Percentiles rank a stretch among this genome's conserved stretches.
These are phyloP conservation scores for Urostyla sp. DNA, from an alignment of 73 alveolate species.

Conservation along the genomic window DNA sequence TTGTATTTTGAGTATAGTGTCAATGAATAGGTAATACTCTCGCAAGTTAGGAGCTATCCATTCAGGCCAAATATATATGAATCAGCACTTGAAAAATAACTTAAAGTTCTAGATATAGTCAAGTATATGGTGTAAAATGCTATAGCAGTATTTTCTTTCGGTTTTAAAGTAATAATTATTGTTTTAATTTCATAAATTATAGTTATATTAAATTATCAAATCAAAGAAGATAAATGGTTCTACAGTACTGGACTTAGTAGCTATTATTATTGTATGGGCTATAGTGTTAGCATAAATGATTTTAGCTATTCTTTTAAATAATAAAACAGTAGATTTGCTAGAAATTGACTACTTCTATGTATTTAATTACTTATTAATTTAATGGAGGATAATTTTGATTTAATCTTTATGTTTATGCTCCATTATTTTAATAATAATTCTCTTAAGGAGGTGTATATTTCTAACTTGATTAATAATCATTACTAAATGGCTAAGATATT, in stretches of 20 bases:
- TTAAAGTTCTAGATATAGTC: background rate
- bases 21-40: background rate
- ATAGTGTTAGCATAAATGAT: background rate
- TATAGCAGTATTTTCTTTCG: background rate
- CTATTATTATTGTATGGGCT: background rate
- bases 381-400: no score
- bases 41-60: constrained; percentile 20
- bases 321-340: background rate
- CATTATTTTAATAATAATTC: no score
- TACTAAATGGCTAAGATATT: no score
- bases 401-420: no score
- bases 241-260: no score
- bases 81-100: background rate
- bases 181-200: background rate
- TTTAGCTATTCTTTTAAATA: background rate
- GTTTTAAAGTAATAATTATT: background rate
- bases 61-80: constrained; percentile 43
- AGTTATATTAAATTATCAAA: no score
- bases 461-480: no score
- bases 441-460: no score
- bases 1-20: constrained; percentile 27
- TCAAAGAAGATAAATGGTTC: no score
- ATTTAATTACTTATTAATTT: no score
- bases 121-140: background rate
- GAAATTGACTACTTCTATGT: background rate